These are phyloP conservation scores for Isoetes engelmannii DNA, from an alignment of 83 land plant genomes.

Conservation along the genomic window DNA sequence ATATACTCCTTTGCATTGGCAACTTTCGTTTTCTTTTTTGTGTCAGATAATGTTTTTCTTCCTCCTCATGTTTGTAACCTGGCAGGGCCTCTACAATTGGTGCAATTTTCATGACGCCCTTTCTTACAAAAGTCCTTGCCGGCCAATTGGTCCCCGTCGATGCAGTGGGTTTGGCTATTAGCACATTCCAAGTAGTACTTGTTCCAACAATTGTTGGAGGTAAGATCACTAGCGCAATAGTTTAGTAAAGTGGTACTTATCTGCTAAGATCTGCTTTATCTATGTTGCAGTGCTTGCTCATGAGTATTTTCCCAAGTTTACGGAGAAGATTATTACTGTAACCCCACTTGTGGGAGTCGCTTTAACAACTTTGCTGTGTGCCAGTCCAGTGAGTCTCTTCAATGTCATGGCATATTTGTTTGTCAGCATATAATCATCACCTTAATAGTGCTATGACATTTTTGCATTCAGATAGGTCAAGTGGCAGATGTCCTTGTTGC, in stretches of 20 bases:
- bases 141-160: constrained; percentile 99
- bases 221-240: not conserved
- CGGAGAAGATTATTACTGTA: constrained; percentile 58
- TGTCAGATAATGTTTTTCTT: constrained; percentile 24
- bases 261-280: constrained; percentile 3
- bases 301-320: constrained; percentile 85
- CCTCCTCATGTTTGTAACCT: not conserved
- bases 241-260: not conserved
- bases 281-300: constrained; percentile 56
- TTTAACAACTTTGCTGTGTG: constrained; percentile 88
- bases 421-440: not conserved
- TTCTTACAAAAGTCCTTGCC: constrained; percentile 92
- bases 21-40: constrained; percentile 9
- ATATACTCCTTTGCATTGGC: constrained; percentile 16
- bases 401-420: not conserved
- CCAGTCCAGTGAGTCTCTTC: constrained; percentile 67
- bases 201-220: constrained; percentile 87
- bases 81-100: constrained; percentile 88
- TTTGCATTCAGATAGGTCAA: constrained; percentile 57
- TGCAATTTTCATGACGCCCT: constrained; percentile 94
- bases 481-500: constrained; percentile 80
- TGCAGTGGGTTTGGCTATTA: constrained; percentile 93
- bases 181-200: constrained; percentile 96
- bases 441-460: not conserved
- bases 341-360: constrained; percentile 93